Conservation (phyloP, 140 eudicot genomes). For the Anethum foeniculum region DNA sequence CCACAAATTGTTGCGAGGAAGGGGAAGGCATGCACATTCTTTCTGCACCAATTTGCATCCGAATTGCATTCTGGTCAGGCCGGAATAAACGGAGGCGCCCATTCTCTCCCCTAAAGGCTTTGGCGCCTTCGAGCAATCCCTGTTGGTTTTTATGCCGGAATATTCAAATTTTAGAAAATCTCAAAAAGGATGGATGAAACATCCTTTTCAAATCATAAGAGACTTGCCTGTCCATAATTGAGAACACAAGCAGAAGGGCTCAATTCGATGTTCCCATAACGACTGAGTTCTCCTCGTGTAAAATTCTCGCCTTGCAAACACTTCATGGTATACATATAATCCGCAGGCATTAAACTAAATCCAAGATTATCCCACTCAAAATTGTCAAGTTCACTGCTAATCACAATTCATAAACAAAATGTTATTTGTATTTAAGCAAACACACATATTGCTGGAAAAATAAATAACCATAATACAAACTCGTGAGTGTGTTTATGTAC, state of each 20-base stretch:
- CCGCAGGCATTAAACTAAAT: constrained; percentile 28
- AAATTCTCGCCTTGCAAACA: constrained; percentile 20
- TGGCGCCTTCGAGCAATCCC: constrained; percentile 86
- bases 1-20: constrained; percentile 54
- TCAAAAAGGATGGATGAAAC: neutral
- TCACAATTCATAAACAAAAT: neutral
- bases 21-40: constrained; percentile 95
- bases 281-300: constrained; percentile 27
- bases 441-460: neutral
- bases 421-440: neutral
- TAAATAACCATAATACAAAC: neutral
- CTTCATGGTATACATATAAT: constrained; percentile 42
- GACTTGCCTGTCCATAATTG: constrained; percentile 46
- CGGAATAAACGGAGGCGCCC: constrained; percentile 66
- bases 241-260: constrained; percentile 53
- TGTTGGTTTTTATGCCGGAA: constrained; percentile 1
- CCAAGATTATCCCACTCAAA: constrained; percentile 50
- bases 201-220: neutral
- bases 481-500: neutral
- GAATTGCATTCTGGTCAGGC: constrained; percentile 69
- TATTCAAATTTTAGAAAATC: neutral
- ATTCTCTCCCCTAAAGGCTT: constrained; percentile 65
- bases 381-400: constrained; percentile 11
- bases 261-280: constrained; percentile 34
- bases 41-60: constrained; percentile 83